Evolutionary conservation across 108 stramenopile species (phyloP), one percentile per base, ranked within the genome.

Genomic region (Cyclotella cryptica): DNA sequence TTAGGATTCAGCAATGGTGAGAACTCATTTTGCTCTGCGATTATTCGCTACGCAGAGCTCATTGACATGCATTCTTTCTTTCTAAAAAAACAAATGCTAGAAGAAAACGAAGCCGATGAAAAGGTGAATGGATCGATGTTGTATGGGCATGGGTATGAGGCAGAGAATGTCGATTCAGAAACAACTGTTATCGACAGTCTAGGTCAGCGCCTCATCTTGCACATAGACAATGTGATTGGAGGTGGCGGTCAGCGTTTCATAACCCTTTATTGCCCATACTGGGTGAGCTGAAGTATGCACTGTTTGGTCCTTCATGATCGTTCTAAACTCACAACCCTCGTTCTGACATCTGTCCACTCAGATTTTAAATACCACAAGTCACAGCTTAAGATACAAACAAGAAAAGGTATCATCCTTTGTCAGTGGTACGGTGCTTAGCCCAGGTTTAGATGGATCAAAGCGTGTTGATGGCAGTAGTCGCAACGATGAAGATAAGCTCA

Each of bases 231-330:
- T 79, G 66, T 87, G 19, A 83, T 89, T 22, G 97, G 98, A 12
- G 92, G 94, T 64, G 97, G 97, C 19, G 97, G 96, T 13, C 97
- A 98, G 67, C 86, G 96, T 14, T 88, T 85, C 29, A 88, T 97
- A 18, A 77, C 85, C 0, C 70, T 98, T 24, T 97, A 85, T 72
- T 96, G 90, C 67, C 98, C 98, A 10, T 96, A 90, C 66, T 98
- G 98, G 55, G 55, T 57, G 22, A 96, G 91, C 96, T 69, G 27
- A 55, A 40, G 42, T 39, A 19, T n/a, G 7, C 8, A 35, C 17
- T 51, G 21, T 12, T 42, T 19, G 22, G 8, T 57, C 10, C 13
- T 19, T 57, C 39, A 35, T 35, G 55, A 19, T 70, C 13, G 18
- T 45, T 67, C 18, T 22, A 49, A 52, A 43, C 17, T 51, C 18